Conservation (phyloP, 805 yeast genomes). For the Lipomyces sp. region DNA sequence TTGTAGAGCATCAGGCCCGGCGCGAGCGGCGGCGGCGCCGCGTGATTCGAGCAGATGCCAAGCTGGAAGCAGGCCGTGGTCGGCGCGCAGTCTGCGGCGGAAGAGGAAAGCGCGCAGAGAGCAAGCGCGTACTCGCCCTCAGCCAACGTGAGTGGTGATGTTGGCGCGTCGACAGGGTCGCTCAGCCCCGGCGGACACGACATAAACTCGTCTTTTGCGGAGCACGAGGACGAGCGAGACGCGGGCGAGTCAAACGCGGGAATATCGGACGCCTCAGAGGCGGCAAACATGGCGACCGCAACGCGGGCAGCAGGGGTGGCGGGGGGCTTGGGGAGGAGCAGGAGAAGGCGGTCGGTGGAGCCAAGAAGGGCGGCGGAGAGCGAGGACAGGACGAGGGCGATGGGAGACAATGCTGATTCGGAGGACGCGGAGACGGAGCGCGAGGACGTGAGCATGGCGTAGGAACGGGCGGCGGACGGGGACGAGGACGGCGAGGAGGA, state of each 20-base stretch:
- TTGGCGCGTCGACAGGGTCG: too few relatives aligned
- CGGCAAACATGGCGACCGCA: background rate
- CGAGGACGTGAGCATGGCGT: background rate
- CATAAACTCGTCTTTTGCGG: too few relatives aligned
- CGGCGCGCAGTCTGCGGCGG: slow-evolving; percentile 6
- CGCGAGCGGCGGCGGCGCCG: background rate
- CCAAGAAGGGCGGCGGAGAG: background rate
- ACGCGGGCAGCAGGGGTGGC: background rate
- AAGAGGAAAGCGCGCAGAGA: slow-evolving; percentile 7
- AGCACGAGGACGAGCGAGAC: too few relatives aligned
- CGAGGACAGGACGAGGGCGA: background rate
- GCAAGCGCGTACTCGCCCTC: slow-evolving; percentile 16
- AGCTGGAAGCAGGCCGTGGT: slow-evolving; percentile 19
- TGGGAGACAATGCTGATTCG: background rate
- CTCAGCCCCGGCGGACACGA: too few relatives aligned
- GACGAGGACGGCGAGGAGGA: background rate
- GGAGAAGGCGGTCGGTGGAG: background rate
- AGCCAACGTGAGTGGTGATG: background rate
- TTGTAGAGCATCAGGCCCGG: slow-evolving; percentile 20
- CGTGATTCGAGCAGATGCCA: slow-evolving; percentile 17
- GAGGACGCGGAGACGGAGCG: background rate
- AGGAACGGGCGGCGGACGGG: background rate
- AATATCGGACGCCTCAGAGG: background rate
- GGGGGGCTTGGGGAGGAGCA: background rate
- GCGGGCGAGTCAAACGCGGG: too few relatives aligned